Conservation (phyloP, 2,329 filamentous ascomycete genomes). For the Akanthomyces uredinophilus region DNA sequence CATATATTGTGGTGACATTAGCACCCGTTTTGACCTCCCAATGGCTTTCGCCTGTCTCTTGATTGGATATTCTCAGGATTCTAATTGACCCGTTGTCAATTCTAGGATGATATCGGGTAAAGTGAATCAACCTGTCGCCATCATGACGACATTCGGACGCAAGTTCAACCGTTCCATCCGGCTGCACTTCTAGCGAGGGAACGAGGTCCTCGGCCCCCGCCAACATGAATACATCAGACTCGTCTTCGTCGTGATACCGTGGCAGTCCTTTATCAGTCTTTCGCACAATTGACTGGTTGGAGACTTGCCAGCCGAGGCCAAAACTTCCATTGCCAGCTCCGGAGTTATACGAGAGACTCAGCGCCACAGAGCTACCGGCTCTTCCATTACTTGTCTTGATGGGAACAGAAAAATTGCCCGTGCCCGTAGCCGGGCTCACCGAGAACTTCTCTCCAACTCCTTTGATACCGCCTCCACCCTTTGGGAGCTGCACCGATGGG, state of each 20-base stretch:
- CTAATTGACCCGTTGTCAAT: slow-evolving; percentile 16
- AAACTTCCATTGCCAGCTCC: slow-evolving; percentile 25
- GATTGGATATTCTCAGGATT: slow-evolving; percentile 18
- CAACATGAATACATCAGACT: slow-evolving; percentile 23
- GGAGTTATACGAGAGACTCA: slow-evolving; percentile 24
- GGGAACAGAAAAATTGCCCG: slow-evolving; percentile 14
- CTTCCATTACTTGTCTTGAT: slow-evolving; percentile 14
- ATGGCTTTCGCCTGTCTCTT: slow-evolving; percentile 14
- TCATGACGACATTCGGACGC: not conserved
- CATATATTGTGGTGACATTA: slow-evolving; percentile 17
- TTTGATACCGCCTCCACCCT: slow-evolving; percentile 11
- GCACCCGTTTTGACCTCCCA: slow-evolving; percentile 18
- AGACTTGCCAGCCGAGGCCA: slow-evolving; percentile 26
- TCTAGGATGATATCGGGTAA: slow-evolving; percentile 19
- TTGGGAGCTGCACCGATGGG: slow-evolving; percentile 6
- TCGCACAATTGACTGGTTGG: slow-evolving; percentile 17
- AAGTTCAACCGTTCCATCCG: not conserved
- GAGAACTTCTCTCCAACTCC: slow-evolving; percentile 14
- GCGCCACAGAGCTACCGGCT: not conserved
- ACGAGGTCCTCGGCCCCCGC: slow-evolving; percentile 25
- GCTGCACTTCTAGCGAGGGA: slow-evolving; percentile 12
- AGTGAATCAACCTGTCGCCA: not conserved
- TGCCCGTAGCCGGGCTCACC: slow-evolving; percentile 17
- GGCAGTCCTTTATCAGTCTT: slow-evolving; percentile 25
- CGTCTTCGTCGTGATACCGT: slow-evolving; percentile 18